These are phyloP conservation scores for Mucor sp. DNA, from an alignment of 371 early-diverging fungal genomes.

Conservation along the genomic window DNA sequence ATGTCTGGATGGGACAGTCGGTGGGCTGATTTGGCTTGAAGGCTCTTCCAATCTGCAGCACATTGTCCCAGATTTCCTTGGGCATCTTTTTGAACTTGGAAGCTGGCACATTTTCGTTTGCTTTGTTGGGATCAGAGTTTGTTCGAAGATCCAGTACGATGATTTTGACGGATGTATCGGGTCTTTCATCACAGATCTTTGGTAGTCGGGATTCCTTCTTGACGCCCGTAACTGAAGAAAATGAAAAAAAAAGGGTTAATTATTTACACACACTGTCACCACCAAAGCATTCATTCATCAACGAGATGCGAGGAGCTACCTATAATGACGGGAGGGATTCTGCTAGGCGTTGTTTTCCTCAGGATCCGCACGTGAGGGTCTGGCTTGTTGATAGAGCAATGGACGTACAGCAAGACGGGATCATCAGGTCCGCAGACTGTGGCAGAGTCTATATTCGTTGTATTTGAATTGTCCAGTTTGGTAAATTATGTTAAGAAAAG, in stretches of 20 bases:
- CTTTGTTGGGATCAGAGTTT: conserved; percentile 8
- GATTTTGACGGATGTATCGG: conserved; percentile 13
- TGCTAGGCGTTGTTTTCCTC: conserved; percentile 33
- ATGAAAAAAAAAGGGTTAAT: too few species aligned
- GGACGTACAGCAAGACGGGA: conserved; percentile 40
- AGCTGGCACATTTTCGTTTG: conserved; percentile 10
- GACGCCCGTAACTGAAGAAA: conserved; percentile 22
- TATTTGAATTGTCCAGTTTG: conserved; percentile 19
- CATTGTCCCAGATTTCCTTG: conserved; percentile 14
- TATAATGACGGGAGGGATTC: conserved; percentile 42
- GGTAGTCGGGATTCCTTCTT: conserved; percentile 16
- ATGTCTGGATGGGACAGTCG: conserved; percentile 13
- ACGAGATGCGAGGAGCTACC: conserved; percentile 18
- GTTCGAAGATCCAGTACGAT: conserved; percentile 22
- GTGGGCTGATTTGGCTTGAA: conserved; percentile 13
- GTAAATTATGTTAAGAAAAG: not conserved
- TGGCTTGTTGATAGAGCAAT: conserved; percentile 36
- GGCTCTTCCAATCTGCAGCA: not conserved
- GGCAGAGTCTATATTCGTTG: conserved; percentile 13
- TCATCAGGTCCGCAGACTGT: conserved; percentile 31
- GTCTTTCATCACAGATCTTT: conserved; percentile 20
- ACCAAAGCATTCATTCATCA: too few species aligned
- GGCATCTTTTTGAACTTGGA: conserved; percentile 25
- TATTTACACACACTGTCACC: too few species aligned
- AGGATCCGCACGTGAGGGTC: conserved; percentile 36